Evolutionary conservation across 169 alveolate genomes (phyloP).

Genomic region (Plasmodium blacklocki): DNA sequence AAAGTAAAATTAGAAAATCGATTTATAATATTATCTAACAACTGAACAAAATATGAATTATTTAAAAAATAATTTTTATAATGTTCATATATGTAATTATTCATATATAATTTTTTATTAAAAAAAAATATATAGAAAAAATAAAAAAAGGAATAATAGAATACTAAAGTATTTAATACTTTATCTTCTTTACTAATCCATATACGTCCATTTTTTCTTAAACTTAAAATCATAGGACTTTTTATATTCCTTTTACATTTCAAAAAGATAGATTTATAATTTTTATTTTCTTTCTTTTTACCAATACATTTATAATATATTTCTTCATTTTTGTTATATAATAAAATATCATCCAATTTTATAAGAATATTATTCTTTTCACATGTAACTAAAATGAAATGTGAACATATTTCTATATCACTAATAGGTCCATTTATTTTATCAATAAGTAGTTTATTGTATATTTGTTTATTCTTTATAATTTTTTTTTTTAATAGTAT

Average conservation of each 20-base stretch:
- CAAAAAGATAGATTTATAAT: constrained; percentile 61
- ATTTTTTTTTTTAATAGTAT: constrained; percentile 25
- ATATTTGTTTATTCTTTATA: neutral
- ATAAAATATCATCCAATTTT: constrained; percentile 21
- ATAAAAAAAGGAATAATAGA: constrained; percentile 49
- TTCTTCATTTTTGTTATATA: neutral
- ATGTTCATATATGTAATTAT: neutral
- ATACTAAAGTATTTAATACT: constrained; percentile 58
- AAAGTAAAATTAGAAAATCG: constrained; percentile 17
- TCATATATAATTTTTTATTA: neutral
- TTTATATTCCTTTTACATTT: constrained; percentile 12
- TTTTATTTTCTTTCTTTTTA: constrained; percentile 21
- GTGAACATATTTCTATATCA: constrained; percentile 38
- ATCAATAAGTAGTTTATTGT: constrained; percentile 27
- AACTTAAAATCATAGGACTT: constrained; percentile 41
- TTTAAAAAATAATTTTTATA: constrained; percentile 31
- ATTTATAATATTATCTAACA: constrained; percentile 21
- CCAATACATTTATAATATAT: constrained; percentile 35
- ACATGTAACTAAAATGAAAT: constrained; percentile 56
- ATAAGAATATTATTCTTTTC: constrained; percentile 42
- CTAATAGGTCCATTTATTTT: constrained; percentile 45
- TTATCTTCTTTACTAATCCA: constrained; percentile 66
- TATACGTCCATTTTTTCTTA: constrained; percentile 68
- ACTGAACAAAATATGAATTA: constrained; percentile 17
- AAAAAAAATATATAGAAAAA: constrained; percentile 60